These are phyloP conservation scores for Arthrobotrys sinensis DNA, from an alignment of 2,329 filamentous ascomycete species.

Conservation along the genomic window DNA sequence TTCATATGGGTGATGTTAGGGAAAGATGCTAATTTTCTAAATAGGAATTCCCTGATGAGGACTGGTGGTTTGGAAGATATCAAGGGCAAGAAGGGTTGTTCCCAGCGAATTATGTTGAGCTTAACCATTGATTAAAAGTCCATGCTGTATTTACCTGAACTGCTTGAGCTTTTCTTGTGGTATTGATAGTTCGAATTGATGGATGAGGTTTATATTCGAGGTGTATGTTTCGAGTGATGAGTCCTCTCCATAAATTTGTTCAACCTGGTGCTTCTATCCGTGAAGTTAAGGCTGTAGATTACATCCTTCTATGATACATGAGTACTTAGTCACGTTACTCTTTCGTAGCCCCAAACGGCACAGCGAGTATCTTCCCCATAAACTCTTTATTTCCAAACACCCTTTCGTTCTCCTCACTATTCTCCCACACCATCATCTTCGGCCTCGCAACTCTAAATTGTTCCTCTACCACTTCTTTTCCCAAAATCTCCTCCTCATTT, in stretches of 20 bases:
- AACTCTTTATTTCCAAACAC: constrained; percentile 25
- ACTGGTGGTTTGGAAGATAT: constrained; percentile 97
- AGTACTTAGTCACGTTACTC: neutral
- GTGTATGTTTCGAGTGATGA: constrained; percentile 7
- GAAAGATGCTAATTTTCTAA: neutral
- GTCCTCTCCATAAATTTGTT: too few relatives aligned
- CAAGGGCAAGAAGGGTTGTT: constrained; percentile 86
- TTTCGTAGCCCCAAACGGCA: neutral
- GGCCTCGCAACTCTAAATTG: constrained; percentile 25
- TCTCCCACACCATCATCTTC: constrained; percentile 41
- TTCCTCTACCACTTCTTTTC: constrained; percentile 31
- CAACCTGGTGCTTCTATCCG: too few relatives aligned
- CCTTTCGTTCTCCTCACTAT: neutral
- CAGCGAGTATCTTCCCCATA: constrained; percentile 7
- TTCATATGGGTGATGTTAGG: too few relatives aligned
- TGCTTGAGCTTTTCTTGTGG: neutral
- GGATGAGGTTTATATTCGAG: constrained; percentile 1
- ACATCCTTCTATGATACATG: too few relatives aligned
- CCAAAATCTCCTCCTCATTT: constrained; percentile 32
- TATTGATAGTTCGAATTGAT: neutral
- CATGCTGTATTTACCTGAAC: constrained; percentile 2
- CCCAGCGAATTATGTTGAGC: constrained; percentile 79
- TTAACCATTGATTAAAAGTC: constrained; percentile 67
- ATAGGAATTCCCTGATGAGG: constrained; percentile 95
- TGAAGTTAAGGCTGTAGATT: neutral